A percentile compares a stretch with the other conserved stretches of the same genome.
Conservation (phyloP, 345 rosid genomes). For the Eutrema yunnanense region DNA sequence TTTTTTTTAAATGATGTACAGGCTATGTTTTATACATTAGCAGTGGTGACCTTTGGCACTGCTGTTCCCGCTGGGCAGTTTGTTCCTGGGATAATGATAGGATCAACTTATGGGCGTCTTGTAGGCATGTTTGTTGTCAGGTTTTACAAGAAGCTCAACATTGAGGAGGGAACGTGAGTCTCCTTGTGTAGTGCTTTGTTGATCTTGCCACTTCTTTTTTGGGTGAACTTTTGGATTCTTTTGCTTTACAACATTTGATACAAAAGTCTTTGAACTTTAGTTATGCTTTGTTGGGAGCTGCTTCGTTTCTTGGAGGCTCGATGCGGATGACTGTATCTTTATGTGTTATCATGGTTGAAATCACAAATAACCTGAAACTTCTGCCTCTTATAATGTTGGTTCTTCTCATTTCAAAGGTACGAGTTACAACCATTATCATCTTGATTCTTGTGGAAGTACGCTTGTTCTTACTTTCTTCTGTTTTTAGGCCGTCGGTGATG, state of each 20-base stretch:
- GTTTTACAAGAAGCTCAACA: slow-evolving; percentile 81
- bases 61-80: slow-evolving; percentile 99
- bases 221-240: slow-evolving; percentile 7
- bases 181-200: slow-evolving; percentile 11
- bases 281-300: slow-evolving; percentile 95
- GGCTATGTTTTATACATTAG: slow-evolving; percentile 94
- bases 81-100: slow-evolving; percentile 98
- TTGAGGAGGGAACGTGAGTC: slow-evolving; percentile 99
- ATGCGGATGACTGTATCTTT: slow-evolving; percentile 98
- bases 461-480: neutral
- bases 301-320: slow-evolving; percentile 98
- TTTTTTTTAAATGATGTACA: slow-evolving; percentile 31
- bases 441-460: slow-evolving; percentile 7
- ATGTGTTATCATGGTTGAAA: slow-evolving; percentile 98
- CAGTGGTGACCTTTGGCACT: slow-evolving; percentile 89
- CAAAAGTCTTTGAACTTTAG: slow-evolving; percentile 33
- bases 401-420: slow-evolving; percentile 96
- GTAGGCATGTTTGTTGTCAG: slow-evolving; percentile 95
- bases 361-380: slow-evolving; percentile 86
- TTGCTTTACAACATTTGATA: slow-evolving; percentile 2
- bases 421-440: neutral
- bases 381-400: slow-evolving; percentile 97
- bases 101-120: slow-evolving; percentile 97
- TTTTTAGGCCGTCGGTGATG: slow-evolving; percentile 95
- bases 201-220: neutral